Evolutionary conservation across 495 filamentous ascomycete genomes (phyloP), one percentile per base, ranked within the genome.

Genomic region (Massariosphaeria phaeospora): DNA sequence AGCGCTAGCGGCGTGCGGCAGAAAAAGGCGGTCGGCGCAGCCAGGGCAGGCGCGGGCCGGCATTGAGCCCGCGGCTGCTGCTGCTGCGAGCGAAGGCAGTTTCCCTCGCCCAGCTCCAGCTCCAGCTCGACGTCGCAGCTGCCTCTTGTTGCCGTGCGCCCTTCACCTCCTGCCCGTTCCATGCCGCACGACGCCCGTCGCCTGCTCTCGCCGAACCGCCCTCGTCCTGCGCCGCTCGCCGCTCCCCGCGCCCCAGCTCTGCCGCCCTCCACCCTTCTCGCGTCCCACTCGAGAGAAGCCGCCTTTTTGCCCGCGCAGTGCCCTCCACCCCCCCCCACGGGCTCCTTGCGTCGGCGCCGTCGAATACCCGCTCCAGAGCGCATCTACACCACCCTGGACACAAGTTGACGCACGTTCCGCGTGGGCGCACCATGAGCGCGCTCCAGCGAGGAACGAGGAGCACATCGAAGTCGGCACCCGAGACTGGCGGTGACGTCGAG

Each of bases 381-480:
- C 45, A 5, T 27, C 10, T 33, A 41, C 33, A 27, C 45, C 21
- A 50, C 30, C 55, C 56, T 59, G 55, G 50, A 36, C 50, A 26
- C 40, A 18, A 43, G 17, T 42, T 49, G 55, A 59, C 40, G 10
- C 55, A 24, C 24, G 35, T 52, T 52, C 34, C 42, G 51, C 55
- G 33, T 53, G 61, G 57, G 61, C 57, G 61, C 61, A 58, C 25
- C 33, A 64, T 64, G 61, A 64, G 61, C 53, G 61, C 57, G 61
- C 42, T 57, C 38, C 61, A 56, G 52, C 61, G 61, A 45, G 51
- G 41, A 48, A 59, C 51, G 48, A 64, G 61, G 52, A 64, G 61
- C 57, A 64, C 30, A 39, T 64, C 61, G 42, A 64, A 57, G 47
- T 49, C 61, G 15, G 61, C 57, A 39, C 57, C 56, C 13, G 48